Evolutionary conservation across 805 yeast genomes (phyloP), one percentile per base, ranked within the genome.

Genomic region (Kluyveromyces nonfermentans): DNA sequence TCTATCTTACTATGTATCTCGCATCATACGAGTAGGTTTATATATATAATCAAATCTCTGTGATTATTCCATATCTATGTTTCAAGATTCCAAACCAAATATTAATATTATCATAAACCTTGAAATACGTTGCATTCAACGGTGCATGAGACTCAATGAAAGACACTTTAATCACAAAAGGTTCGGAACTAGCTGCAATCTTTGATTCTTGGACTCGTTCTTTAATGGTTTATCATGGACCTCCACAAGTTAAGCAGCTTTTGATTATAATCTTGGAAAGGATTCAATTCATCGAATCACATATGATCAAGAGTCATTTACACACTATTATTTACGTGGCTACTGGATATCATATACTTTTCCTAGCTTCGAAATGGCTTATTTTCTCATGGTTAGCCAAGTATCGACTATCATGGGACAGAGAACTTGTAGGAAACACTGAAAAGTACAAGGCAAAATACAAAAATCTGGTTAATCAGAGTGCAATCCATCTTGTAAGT

Each of bases 401-500:
- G 8, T 45, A 50, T 47, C 48, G 48, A 34, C 37, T 53, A 12
- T 25, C 44, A 7, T 35, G 35, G 16, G 50, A 45, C 14, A 48
- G 44, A 25, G 38, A 37, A 15, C 18, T 16, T 18, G 47, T 39
- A 3, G 33, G 42, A 12, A 42, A 47, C n/a, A 31, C 30, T 16
- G 39, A 35, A 17, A 44, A 42, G 22, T 38, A 37, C 16, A 44
- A 46, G 32, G 48, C 45, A 25, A 53, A 47, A 34, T 46, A 46
- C 22, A 45, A 38, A 9, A 37, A 47, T 18, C 44, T 59, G 33
- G 45, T 51, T 30, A 52, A 53, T 41, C 67, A 63, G 46, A 47
- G 60, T 21, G 52, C 64, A 3, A 55, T 63, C 35, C 97, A 89
- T 63, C 73, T 85, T 20, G 95, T 87, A 4, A 84, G 96, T 1